These are phyloP conservation scores for Tricholoma bakamatsutake DNA, from an alignment of 768 basidiomycete species.

Conservation along the genomic window DNA sequence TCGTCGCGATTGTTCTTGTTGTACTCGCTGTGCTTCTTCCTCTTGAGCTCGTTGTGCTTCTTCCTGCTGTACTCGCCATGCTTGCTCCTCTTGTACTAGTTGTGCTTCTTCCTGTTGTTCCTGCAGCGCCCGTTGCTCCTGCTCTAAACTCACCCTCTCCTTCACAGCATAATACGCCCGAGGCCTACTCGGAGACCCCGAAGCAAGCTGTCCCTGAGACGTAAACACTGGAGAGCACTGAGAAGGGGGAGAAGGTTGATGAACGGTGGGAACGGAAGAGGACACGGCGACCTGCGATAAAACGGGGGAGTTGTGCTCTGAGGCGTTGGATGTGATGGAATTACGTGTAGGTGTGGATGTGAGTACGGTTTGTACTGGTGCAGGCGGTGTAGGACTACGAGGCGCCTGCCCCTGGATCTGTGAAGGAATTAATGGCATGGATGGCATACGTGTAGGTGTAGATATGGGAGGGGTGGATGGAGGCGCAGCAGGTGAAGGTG, in stretches of 20 bases:
- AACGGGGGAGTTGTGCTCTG: background rate
- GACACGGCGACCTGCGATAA: background rate
- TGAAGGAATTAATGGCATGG: background rate
- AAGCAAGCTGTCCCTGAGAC: background rate
- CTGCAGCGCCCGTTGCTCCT: background rate
- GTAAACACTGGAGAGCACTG: background rate
- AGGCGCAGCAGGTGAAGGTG: background rate
- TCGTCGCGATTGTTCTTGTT: background rate
- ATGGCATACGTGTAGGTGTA: background rate
- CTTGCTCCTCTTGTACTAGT: background rate
- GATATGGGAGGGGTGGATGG: background rate
- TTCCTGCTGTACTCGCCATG: background rate
- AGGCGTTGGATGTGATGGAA: background rate
- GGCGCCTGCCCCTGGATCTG: background rate
- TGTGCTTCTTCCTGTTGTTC: background rate
- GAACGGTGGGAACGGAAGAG: background rate
- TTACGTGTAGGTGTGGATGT: background rate
- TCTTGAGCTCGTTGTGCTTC: background rate
- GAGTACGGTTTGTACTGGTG: background rate
- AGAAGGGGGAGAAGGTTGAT: background rate
- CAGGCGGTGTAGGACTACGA: background rate
- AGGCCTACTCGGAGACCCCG: background rate
- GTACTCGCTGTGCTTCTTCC: background rate
- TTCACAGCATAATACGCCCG: background rate
- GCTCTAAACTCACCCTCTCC: background rate